A percentile compares a stretch with the other conserved stretches of the same genome.
Evolutionary conservation across 1,284 basidiomycete species (phyloP).

Genomic region (Peniophora sp.): DNA sequence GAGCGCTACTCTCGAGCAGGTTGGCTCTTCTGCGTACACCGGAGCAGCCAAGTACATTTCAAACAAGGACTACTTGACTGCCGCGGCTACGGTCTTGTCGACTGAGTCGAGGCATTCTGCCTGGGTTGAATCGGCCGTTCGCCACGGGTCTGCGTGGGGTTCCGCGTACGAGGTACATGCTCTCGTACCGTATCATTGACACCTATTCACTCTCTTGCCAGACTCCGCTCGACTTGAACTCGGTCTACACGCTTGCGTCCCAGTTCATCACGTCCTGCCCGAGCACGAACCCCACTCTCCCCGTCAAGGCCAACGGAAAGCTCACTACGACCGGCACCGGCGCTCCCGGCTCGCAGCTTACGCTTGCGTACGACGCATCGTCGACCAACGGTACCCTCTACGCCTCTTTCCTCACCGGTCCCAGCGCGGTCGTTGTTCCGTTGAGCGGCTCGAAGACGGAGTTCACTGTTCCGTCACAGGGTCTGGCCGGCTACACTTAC

Average conservation of each 20-base stretch:
- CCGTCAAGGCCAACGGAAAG: constrained; percentile 30
- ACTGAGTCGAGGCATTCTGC: constrained; percentile 40
- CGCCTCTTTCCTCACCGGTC: constrained; percentile 31
- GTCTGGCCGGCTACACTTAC: constrained; percentile 25
- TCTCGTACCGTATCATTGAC: background rate
- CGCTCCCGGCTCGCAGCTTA: constrained; percentile 18
- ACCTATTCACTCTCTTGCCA: background rate
- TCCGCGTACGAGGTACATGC: constrained; percentile 38
- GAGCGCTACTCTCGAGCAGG: constrained; percentile 48
- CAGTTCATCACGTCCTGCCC: constrained; percentile 26
- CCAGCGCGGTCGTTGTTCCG: constrained; percentile 23
- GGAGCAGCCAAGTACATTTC: constrained; percentile 40
- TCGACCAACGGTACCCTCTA: constrained; percentile 20
- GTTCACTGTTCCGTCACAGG: constrained; percentile 19
- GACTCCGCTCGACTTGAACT: constrained; percentile 10
- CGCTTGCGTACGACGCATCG: constrained; percentile 18
- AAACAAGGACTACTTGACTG: constrained; percentile 24
- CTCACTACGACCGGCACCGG: constrained; percentile 20
- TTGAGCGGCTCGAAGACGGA: constrained; percentile 21
- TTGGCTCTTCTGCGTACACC: constrained; percentile 45
- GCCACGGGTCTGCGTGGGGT: constrained; percentile 42
- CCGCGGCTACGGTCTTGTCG: constrained; percentile 30
- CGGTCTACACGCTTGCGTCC: constrained; percentile 10
- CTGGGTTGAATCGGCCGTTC: constrained; percentile 42
- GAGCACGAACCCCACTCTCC: constrained; percentile 27